Base-by-base conservation (phyloP, 352 stramenopile genomes). In the Pythium myriotylum region DNA sequence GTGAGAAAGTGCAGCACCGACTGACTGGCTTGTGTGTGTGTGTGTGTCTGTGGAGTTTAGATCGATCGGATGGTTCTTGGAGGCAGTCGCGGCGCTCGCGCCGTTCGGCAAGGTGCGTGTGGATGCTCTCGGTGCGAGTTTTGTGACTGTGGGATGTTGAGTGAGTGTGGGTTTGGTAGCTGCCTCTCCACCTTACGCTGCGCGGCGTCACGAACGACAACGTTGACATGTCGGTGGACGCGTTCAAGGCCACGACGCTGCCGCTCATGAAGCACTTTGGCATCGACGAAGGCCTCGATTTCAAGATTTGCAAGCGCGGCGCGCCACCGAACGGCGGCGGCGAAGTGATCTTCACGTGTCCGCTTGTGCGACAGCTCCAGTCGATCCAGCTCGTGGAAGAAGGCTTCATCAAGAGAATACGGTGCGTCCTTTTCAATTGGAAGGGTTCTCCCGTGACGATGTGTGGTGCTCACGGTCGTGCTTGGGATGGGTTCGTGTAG, bases 331-430 rank as follows among this genome's bases (percentile, higher is more conserved):
- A 89, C 16, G 87, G 87, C 46, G 87, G 87, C 10, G 87, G 87
- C 61, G 84, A 95, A 43, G 94, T 99, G 37, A 66, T 97, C 49
- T 98, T 99, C 59, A 82, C 75, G 19, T 99, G 92, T 76, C 97
- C 97, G 14, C 94, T 98, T 43, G 91, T 99, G 45, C 88, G 96
- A 29, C 79, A 98, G 74, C 76, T 99, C 19, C 76, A 83, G 45
- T 90, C 96, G n/a, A 88, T 99, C 26, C 88, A 99, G 61, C 84
- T 99, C 45, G 79, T 95, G 2, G 96, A 99, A 47, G 86, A 97
- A 52, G 97, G 98, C 22, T 98, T 99, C 61, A 97, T 99, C 29
- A 99, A 99, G 77, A 91, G 97, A 63, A 91, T 99, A 62, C 88
- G 97, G 77, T 86, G 62, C 40, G 59, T 60, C 13, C 10, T 19